These are phyloP conservation scores for Lepiota brunneoincarnata DNA, from an alignment of 768 basidiomycete genomes.

Conservation along the genomic window DNA sequence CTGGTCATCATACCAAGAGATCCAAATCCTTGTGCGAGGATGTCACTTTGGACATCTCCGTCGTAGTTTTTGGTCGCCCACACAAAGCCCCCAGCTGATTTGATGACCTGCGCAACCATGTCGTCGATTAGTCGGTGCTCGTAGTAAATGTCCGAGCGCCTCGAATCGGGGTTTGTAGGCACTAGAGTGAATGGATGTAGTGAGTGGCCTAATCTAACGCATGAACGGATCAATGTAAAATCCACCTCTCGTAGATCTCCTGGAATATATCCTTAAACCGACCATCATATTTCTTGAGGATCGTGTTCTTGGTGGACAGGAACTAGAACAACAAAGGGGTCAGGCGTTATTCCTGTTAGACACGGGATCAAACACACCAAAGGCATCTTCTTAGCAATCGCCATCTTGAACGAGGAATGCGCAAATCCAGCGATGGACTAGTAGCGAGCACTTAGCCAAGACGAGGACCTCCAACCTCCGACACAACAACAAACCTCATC, in stretches of 20 bases:
- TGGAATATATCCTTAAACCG: constrained; percentile 99
- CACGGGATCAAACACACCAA: constrained; percentile 37
- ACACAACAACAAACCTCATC: constrained; percentile 63
- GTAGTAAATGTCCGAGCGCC: constrained; percentile 72
- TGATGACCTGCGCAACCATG: constrained; percentile 98
- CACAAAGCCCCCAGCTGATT: constrained; percentile 90
- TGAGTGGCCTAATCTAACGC: neutral
- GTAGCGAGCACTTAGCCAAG: neutral
- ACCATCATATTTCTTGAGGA: constrained; percentile 96
- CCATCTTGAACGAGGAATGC: constrained; percentile 98
- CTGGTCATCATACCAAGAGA: constrained; percentile 98
- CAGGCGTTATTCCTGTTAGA: neutral
- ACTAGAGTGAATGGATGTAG: constrained; percentile 23
- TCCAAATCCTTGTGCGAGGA: constrained; percentile 97
- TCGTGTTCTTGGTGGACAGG: constrained; percentile 98
- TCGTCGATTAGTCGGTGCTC: constrained; percentile 98
- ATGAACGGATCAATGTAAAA: constrained; percentile 15
- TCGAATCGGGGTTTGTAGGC: constrained; percentile 75
- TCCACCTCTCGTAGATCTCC: constrained; percentile 81
- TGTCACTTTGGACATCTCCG: constrained; percentile 87
- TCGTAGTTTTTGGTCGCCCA: constrained; percentile 81
- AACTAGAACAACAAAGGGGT: constrained; percentile 47
- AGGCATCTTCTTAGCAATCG: constrained; percentile 71
- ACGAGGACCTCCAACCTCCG: neutral
- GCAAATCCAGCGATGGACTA: constrained; percentile 94